A percentile compares a stretch with the other conserved stretches of the same genome.
These are phyloP conservation scores for Eucalyptus regnans DNA, from an alignment of 345 rosid genomes.

Conservation along the genomic window DNA sequence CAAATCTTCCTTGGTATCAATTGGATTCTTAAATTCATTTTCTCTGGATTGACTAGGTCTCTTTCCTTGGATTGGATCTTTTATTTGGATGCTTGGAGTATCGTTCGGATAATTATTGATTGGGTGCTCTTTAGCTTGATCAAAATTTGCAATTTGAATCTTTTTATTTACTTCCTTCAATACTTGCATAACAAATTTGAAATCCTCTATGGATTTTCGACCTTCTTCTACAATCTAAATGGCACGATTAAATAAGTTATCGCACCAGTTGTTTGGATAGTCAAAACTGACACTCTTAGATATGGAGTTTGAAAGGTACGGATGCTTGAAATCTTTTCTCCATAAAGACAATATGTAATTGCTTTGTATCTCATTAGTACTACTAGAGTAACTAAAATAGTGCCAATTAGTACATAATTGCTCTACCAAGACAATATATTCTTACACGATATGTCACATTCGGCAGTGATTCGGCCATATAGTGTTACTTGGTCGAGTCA, in stretches of 20 bases:
- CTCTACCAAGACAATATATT: background rate
- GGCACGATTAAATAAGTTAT: background rate
- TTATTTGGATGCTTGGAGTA: background rate
- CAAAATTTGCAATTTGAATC: background rate
- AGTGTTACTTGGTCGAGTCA: background rate
- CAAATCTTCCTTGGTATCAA: background rate
- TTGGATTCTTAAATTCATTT: background rate
- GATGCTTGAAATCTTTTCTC: background rate
- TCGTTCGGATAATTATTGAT: background rate
- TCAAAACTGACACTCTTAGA: background rate
- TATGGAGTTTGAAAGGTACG: background rate
- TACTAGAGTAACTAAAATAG: background rate
- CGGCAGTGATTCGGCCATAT: background rate
- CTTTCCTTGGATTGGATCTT: background rate
- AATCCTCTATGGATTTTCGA: background rate
- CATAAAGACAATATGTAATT: background rate
- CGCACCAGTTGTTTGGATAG: rapidly evolving
- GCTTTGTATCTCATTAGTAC: background rate
- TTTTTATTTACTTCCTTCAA: background rate
- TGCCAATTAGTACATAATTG: background rate
- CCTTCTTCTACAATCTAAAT: background rate
- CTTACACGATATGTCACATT: background rate
- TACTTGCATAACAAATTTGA: background rate
- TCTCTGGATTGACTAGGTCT: background rate
- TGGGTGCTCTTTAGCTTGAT: background rate